Evolutionary conservation across 441 rosid genomes (phyloP).

Genomic region (Gossypium schwendimanii): DNA sequence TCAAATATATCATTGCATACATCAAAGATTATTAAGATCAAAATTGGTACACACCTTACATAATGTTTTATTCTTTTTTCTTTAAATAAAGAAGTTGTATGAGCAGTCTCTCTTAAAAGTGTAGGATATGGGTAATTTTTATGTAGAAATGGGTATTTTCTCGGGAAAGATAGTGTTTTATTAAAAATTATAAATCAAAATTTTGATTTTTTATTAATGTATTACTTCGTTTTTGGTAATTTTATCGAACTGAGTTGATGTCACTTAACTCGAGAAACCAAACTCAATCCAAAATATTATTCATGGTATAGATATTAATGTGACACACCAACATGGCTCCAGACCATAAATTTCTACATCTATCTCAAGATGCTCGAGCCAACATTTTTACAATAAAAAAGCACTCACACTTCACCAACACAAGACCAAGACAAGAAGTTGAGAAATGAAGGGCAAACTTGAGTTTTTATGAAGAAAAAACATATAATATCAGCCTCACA

Average conservation of each 20-base stretch:
- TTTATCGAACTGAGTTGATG: not conserved
- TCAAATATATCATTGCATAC: not conserved
- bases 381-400: not conserved
- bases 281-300: not conserved
- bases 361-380: not conserved
- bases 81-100: not conserved
- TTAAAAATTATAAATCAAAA: not conserved
- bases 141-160: not conserved
- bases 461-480: not conserved
- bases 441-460: not conserved
- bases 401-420: not conserved
- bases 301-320: not conserved
- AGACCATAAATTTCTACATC: constrained; percentile 5
- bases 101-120: not conserved
- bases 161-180: not conserved
- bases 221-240: not conserved
- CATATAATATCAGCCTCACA: not conserved
- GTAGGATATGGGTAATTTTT: not conserved
- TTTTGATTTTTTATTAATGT: not conserved
- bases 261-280: not conserved
- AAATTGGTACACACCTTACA: not conserved
- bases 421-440: not conserved
- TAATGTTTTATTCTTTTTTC: not conserved
- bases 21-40: not conserved
- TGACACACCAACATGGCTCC: not conserved